Base-by-base conservation (phyloP, 441 rosid genomes). In the Syzygium malaccense region DNA sequence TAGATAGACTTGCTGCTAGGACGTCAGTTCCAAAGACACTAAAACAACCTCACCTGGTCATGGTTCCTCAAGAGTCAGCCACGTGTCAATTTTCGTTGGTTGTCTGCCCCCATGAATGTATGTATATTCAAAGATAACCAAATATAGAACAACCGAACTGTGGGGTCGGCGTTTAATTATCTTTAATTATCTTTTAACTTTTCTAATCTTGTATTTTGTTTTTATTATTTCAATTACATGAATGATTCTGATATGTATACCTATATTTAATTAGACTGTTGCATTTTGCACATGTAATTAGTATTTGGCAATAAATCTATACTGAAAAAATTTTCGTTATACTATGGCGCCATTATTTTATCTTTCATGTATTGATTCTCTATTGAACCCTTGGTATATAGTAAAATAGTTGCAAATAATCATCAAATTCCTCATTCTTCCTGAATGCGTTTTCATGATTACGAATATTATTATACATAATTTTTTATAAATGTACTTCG, bases 351-450 rank as follows among this genome's bases (percentile, higher is more conserved):
- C 5, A 64, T 15, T 6, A 64, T n/a, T 64, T 64, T 2, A 1
- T 17, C 56, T 55, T 17, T 18, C 23, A 2, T 55, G 23, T 18
- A 55, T 17, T 18, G 33, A 15, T 30, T n/a, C 71, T 30, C 5
- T 17, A 7, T 0, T 7, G 0, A n/a, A 30, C 11, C 71, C 30
- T 64, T 8, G 75, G 15, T 13, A 4, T 15, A 7, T 0, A 0
- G 0, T 30, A 64, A 64, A 64, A 64, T 7, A 4, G 6, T 7
- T 8, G 75, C 30, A 15, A 30, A 64, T n/a, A 30, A 0, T 30
- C 56, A 15, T 30, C 12, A 15, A 64, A 30, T 30, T 30, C 0
- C 37, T 19, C 23, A 0, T 0, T 64, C 18, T 3, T 0, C 23
- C 75, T 4, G 17, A 14, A 26, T 60, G 30, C 64, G 28, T 60